Base-by-base conservation (phyloP, 257 asterid genomes). In the Jacaranda mimosifolia region DNA sequence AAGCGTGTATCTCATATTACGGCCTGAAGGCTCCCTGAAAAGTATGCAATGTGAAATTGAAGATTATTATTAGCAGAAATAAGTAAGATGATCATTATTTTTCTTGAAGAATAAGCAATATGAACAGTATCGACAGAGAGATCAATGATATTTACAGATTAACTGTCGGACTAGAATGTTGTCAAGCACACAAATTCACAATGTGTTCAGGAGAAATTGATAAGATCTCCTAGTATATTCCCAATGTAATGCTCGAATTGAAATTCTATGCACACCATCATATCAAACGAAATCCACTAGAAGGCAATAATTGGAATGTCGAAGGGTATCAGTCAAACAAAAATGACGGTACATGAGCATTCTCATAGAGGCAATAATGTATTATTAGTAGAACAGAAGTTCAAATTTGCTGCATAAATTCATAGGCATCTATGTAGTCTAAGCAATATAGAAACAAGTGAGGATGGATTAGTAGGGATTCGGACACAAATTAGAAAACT, bases 1-100 rank as follows among this genome's bases (percentile, higher is more conserved):
- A 81, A 96, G 97, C 39, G 79, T 55, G 42, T 85, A 87, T 81
- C 98, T 91, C 97, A 91, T 82, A 52, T 75, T 84, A 66, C 88
- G 88, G 60, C 82, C 65, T 11, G 85, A 71, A 71, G 88, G 79
- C 82, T 84, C 88, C 84, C 88, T 84, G 84, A 65, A 57, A 78
- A 62, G 40, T 7, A 70, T 11, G 74, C 46, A 45, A 60, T 9
- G 57, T 14, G 15, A 60, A n/a, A 69, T 66, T 52, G 45, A 12
- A 70, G 35, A 39, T 4, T 21, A 69, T 56, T 38, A 48, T 18
- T 43, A 77, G 45, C 19, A 9, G 48, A 48, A 42, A 56, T 53
- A 46, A 63, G 72, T 53, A 36, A 70, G 63, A 35, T 1, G 8
- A 8, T 18, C 19, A 9, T 14, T 9, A 11, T 38, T n/a, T 4